phyloP scores from a whole-genome alignment of 805 yeast species.

The Candida manassasensis region DNA sequence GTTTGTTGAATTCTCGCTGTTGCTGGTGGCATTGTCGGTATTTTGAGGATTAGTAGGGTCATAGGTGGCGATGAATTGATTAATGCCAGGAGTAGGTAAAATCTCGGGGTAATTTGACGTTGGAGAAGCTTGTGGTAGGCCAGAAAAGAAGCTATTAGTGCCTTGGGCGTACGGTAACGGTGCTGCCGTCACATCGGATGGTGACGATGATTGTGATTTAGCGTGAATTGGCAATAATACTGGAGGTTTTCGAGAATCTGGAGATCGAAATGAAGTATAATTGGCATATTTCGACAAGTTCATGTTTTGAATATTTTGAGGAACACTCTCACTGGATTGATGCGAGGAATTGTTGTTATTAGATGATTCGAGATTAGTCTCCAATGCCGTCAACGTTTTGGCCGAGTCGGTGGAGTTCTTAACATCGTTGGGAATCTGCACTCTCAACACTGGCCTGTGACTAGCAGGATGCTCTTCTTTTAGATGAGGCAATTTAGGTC shows the following conservation, averaged over 20 bases:
- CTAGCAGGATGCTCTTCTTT: slow-evolving; percentile 11
- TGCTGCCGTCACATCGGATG: slow-evolving; percentile 37
- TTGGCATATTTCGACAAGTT: slow-evolving; percentile 17
- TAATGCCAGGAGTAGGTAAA: slow-evolving; percentile 31
- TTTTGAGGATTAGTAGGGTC: slow-evolving; percentile 14
- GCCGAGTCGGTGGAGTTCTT: slow-evolving; percentile 36
- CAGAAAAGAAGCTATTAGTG: slow-evolving; percentile 17
- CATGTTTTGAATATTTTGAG: slow-evolving; percentile 5
- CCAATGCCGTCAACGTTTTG: slow-evolving; percentile 42
- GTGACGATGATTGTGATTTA: slow-evolving; percentile 39
- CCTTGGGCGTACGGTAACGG: slow-evolving; percentile 22
- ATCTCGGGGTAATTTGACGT: slow-evolving; percentile 19
- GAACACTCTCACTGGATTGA: not conserved
- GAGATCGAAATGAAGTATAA: slow-evolving; percentile 24
- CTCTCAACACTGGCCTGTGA: slow-evolving; percentile 55
- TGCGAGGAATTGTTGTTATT: slow-evolving; percentile 6
- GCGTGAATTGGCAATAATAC: slow-evolving; percentile 28
- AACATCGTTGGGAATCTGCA: slow-evolving; percentile 57
- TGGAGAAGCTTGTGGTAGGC: slow-evolving; percentile 23
- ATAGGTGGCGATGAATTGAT: slow-evolving; percentile 20
- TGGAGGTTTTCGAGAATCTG: slow-evolving; percentile 27
- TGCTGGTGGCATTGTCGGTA: slow-evolving; percentile 12
- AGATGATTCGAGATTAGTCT: slow-evolving; percentile 9
- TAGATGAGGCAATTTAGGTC: not conserved
- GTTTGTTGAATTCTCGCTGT: slow-evolving; percentile 10